These are phyloP conservation scores for Clarireedia monteithiana DNA, from an alignment of 2,329 filamentous ascomycete genomes.

Conservation along the genomic window DNA sequence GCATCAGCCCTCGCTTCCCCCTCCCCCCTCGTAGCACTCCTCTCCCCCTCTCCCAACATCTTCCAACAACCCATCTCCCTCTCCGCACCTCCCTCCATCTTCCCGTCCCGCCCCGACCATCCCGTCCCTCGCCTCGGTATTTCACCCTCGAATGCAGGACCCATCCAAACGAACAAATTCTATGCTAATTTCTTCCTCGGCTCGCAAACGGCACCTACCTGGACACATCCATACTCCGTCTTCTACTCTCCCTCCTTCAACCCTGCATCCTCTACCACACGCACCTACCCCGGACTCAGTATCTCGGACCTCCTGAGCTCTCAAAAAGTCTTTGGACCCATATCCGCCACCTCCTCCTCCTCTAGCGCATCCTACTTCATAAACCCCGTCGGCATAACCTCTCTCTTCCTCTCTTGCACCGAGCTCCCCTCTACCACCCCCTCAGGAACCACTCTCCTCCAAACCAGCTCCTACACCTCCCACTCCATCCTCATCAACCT, in stretches of 20 bases:
- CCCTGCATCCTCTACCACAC: too few relatives aligned
- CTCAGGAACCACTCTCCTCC: too few relatives aligned
- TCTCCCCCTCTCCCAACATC: constrained; percentile 34
- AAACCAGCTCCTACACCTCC: too few relatives aligned
- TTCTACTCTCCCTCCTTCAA: constrained; percentile 42
- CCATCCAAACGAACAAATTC: constrained; percentile 72
- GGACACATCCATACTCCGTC: constrained; percentile 68
- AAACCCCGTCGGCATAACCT: constrained; percentile 65
- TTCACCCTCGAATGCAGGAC: constrained; percentile 27
- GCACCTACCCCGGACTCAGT: constrained; percentile 48
- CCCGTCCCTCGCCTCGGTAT: constrained; percentile 50
- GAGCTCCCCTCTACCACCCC: too few relatives aligned
- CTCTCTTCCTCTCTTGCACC: too few relatives aligned
- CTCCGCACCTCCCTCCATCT: constrained; percentile 40
- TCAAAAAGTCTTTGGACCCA: constrained; percentile 60
- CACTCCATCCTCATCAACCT: too few relatives aligned
- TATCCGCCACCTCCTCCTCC: constrained; percentile 44
- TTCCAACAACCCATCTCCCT: constrained; percentile 48
- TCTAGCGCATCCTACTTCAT: constrained; percentile 56
- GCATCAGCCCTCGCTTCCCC: background rate
- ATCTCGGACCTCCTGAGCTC: constrained; percentile 64
- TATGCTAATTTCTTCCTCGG: constrained; percentile 76
- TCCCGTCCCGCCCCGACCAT: constrained; percentile 45
- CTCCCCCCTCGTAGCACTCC: background rate
- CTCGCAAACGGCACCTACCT: constrained; percentile 60